Conservation (phyloP, 495 filamentous ascomycete species). For the Neurospora sp. region DNA sequence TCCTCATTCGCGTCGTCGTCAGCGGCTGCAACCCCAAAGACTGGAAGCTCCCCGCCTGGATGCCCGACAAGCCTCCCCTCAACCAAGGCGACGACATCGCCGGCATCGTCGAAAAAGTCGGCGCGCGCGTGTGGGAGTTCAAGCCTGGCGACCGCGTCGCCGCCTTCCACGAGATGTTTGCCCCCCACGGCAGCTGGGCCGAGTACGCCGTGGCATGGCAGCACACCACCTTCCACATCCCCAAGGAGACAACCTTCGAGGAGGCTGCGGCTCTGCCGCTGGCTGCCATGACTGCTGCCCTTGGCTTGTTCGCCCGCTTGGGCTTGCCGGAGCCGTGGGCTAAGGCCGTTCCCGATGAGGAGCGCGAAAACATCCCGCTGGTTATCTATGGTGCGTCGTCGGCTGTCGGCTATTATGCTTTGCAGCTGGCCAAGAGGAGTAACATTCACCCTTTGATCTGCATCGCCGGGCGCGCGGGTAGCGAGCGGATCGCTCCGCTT, state of each 20-base stretch:
- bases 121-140: conserved; percentile 51
- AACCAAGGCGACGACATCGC: conserved; percentile 69
- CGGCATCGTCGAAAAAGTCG: conserved; percentile 53
- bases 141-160: conserved; percentile 58
- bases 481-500: conserved; percentile 44
- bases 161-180: conserved; percentile 51
- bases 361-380: conserved; percentile 27
- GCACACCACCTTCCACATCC: conserved; percentile 61
- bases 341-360: conserved; percentile 10
- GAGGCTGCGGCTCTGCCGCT: conserved; percentile 64
- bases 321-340: conserved; percentile 56
- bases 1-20: conserved; percentile 61
- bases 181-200: conserved; percentile 50
- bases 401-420: conserved; percentile 57
- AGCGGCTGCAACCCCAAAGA: conserved; percentile 72
- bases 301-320: conserved; percentile 51
- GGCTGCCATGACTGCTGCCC: conserved; percentile 62
- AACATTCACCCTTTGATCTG: conserved; percentile 68
- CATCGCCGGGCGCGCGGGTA: conserved; percentile 48
- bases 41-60: conserved; percentile 45
- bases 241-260: conserved; percentile 54
- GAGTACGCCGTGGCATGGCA: conserved; percentile 59
- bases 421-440: conserved; percentile 55
- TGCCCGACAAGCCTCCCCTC: neutral
- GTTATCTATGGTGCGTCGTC: conserved; percentile 55